Base-by-base conservation (phyloP, 148 eudicot species). In the Talinum fruticosum region DNA sequence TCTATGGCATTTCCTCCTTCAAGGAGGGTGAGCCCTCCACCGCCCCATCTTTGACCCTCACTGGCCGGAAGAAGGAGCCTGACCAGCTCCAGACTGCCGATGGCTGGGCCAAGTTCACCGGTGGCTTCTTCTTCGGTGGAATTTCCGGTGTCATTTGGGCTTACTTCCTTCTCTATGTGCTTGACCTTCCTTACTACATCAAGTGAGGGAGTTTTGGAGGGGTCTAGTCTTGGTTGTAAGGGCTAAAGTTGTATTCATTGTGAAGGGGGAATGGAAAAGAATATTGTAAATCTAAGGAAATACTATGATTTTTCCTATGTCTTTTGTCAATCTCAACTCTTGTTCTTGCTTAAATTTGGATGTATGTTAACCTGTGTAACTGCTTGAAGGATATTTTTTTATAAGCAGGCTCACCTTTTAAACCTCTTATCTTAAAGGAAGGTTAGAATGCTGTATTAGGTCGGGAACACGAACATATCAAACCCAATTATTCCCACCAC, bases 81-180 rank as follows among this genome's bases (percentile, higher is more conserved):
- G 99, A 96, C 69, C 94, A 90, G 88, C 86, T 96, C 70, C 99
- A 96, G 75, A 93, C 98, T 18, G 97, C 99, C 23, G 93, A 96
- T 5, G 99, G 99, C 0, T 96, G 99, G 99, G 93, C 98, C 53
- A 94, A 91, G 88, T 96, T 96, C 90, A 90, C 95, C 19, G 99
- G 99, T 19, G 99, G 99, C 36, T 96, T 96, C 87, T 96, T 96
- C 88, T 96, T 96, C 33, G 99, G 99, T 16, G 99, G 97, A 4
- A 76, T 96, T 68, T 96, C 99, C 35, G 97, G 98, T 66, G 99
- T 96, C 37, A 83, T 53, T 53, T 96, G 99, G 99, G 99, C 98
- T 76, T 93, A 91, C 84, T 93, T 91, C 76, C 85, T 93, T 21
- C 89, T 95, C 76, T 95, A 93, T 79, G 98, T 87, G 66, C 88